Percentiles rank a stretch among this genome's conserved stretches.
These are phyloP conservation scores for Colletotrichum orchidophilum DNA, from an alignment of 2,329 filamentous ascomycete species.

Conservation along the genomic window DNA sequence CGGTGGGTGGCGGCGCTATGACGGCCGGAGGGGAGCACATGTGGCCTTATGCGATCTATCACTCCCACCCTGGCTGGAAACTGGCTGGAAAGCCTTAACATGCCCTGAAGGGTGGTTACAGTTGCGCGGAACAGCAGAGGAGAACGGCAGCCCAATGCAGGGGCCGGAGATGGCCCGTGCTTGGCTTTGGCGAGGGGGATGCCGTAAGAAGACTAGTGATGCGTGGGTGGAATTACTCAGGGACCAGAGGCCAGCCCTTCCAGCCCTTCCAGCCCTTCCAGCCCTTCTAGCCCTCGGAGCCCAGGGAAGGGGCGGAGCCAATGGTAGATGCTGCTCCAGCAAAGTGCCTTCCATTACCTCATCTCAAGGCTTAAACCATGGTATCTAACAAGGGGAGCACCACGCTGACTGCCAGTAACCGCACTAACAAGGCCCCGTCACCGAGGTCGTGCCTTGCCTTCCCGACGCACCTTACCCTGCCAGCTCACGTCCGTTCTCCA, in stretches of 20 bases:
- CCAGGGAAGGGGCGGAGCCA: neutral
- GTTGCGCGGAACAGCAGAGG: neutral
- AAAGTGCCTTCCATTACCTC: neutral
- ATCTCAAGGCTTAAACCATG: neutral
- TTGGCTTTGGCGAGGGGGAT: constrained; percentile 18
- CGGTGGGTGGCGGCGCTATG: neutral
- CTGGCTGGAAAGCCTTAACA: neutral
- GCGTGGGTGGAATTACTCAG: constrained; percentile 3
- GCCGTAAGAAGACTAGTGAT: constrained; percentile 5
- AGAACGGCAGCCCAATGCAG: constrained; percentile 20
- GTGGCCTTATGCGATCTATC: constrained; percentile 14
- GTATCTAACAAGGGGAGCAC: neutral
- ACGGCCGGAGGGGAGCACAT: neutral
- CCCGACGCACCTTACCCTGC: constrained; percentile 8
- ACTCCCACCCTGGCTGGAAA: neutral
- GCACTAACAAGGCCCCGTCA: constrained; percentile 28
- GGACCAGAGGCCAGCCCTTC: neutral
- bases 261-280: neutral
- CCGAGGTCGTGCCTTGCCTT: constrained; percentile 12
- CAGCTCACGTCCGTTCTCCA: neutral
- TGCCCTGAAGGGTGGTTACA: neutral
- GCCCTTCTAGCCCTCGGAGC: neutral
- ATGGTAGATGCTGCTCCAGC: neutral
- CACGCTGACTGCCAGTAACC: neutral
- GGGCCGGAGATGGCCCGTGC: constrained; percentile 16